Evolutionary conservation across 2,329 filamentous ascomycete species (phyloP), one percentile per base, ranked within the genome.

Genomic region (Westerdykella sp.): DNA sequence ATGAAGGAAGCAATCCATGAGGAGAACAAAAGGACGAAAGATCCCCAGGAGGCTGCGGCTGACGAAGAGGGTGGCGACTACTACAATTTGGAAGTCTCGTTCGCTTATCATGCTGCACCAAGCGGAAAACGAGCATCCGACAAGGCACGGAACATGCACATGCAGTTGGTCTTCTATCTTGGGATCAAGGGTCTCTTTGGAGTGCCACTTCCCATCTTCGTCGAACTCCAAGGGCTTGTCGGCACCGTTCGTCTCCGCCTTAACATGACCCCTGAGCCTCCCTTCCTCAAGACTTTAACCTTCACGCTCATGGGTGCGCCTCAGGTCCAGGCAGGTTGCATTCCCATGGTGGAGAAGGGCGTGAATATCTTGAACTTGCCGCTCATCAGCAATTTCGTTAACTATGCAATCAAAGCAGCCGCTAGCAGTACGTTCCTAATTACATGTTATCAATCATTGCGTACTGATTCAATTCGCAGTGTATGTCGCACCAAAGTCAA

Each of bases 231-330:
- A 53, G 84, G 88, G 14, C 74, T 97, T n/a, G 85, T 97, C 16
- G 88, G 87, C 2, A 97, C 91, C 0, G 83, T 91, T 13, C 80
- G 91, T 34, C 66, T 96, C 28, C 80, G 91, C 28, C 69, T 96
- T 13, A 85, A 91, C 52, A 81, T 97, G 72, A 85, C 87, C 0
- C 91, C 93, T 0, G 85, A 95, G 50, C 85, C 93, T 1, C 93
- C 93, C 0, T 97, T 95, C 66, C 73, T 95, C 47, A 96, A 95
- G 69, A 88, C 85, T 3, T 68, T 97, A 38, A 95, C 90, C 0
- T 89, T 96, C 59, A 97, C 90, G 0, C 75, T 98, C 3, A 96
- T 97, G 85, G 93, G 93, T 0, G 72, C 93, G 4, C 93, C 93
- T 11, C 89, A 95, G 58, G 84, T 97, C 4, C 79, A 85, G 57